Conservation (phyloP, 208 protist species). For the Wallacemonas collosoma region DNA sequence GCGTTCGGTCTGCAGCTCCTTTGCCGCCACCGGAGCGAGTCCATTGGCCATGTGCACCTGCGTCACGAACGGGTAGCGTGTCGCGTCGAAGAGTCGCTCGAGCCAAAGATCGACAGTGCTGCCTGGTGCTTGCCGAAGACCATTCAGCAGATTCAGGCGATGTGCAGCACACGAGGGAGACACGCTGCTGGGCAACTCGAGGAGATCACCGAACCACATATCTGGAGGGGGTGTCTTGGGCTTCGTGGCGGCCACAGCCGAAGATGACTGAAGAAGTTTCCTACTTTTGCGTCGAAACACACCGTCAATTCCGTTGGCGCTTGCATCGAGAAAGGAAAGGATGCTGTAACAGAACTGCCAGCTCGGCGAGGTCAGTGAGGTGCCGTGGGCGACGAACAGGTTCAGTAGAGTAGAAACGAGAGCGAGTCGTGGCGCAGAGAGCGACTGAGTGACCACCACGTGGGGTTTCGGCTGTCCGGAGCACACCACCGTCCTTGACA, state of each 20-base stretch:
- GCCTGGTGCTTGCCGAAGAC: conserved; percentile 38
- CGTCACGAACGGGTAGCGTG: conserved; percentile 58
- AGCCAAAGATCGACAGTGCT: conserved; percentile 76
- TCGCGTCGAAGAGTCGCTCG: conserved; percentile 81
- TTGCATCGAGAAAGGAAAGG: conserved; percentile 73
- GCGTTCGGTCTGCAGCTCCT: conserved; percentile 65
- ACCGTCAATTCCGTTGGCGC: conserved; percentile 81
- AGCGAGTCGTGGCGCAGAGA: conserved; percentile 61
- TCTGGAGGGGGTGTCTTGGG: conserved; percentile 30
- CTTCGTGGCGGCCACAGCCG: neutral
- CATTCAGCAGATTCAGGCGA: conserved; percentile 47
- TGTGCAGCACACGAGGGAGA: conserved; percentile 32
- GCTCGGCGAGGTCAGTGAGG: conserved; percentile 53
- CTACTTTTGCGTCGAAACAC: conserved; percentile 57
- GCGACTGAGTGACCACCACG: conserved; percentile 42
- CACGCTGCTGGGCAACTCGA: conserved; percentile 52
- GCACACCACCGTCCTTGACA: conserved; percentile 50
- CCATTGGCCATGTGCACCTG: conserved; percentile 81
- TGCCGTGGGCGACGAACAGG: conserved; percentile 63
- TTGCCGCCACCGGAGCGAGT: conserved; percentile 66
- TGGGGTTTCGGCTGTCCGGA: conserved; percentile 11
- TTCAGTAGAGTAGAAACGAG: conserved; percentile 67
- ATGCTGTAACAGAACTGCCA: conserved; percentile 75
- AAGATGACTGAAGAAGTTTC: conserved; percentile 15
- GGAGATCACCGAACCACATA: conserved; percentile 76